These are phyloP conservation scores for Phytophthora ramorum DNA, from an alignment of 352 stramenopile genomes.

Conservation along the genomic window DNA sequence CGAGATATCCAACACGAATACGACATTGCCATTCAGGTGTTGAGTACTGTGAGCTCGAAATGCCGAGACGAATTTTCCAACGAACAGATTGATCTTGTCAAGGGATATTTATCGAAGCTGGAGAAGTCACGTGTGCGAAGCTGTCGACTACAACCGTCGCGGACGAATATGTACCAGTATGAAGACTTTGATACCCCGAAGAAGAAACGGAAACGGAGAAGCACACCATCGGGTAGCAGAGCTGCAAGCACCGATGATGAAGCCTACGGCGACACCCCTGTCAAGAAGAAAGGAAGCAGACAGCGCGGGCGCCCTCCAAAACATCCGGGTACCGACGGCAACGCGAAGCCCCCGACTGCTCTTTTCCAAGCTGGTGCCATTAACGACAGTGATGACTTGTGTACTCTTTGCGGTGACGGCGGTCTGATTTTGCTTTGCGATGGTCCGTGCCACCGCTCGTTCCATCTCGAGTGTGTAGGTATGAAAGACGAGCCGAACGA, in stretches of 20 bases:
- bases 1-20: constrained; percentile 86
- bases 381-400: constrained; percentile 92
- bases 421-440: constrained; percentile 93
- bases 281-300: constrained; percentile 38
- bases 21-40: constrained; percentile 85
- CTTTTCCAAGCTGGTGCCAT: constrained; percentile 65
- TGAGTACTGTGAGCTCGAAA: constrained; percentile 79
- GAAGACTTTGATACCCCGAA: constrained; percentile 49
- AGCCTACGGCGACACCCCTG: constrained; percentile 44
- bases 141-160: constrained; percentile 55
- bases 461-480: constrained; percentile 93
- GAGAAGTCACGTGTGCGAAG: constrained; percentile 87
- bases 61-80: constrained; percentile 83
- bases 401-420: constrained; percentile 92
- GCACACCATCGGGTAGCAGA: constrained; percentile 33
- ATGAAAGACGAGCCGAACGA: constrained; percentile 86
- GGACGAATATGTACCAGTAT: constrained; percentile 41
- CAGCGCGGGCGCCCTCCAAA: constrained; percentile 45
- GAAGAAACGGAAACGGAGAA: constrained; percentile 55
- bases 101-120: constrained; percentile 74
- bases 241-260: constrained; percentile 46
- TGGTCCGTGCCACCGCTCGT: constrained; percentile 92
- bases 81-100: constrained; percentile 84
- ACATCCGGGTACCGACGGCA: constrained; percentile 28
- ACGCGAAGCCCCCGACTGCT: constrained; percentile 12